These are phyloP conservation scores for Colletotrichum phormii DNA, from an alignment of 2,329 filamentous ascomycete species.

Conservation along the genomic window DNA sequence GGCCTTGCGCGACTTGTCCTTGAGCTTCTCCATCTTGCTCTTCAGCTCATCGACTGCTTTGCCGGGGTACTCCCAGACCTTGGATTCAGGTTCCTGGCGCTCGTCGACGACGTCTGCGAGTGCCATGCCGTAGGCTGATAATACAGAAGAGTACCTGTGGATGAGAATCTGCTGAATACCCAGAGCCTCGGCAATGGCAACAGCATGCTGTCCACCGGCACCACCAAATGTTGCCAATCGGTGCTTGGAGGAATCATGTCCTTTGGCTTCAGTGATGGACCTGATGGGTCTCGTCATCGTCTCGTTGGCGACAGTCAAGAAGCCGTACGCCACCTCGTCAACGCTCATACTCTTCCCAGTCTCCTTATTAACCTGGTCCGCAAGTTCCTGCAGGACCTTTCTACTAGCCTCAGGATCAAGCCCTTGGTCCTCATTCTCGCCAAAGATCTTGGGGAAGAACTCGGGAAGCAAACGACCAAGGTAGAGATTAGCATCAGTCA, in stretches of 20 bases:
- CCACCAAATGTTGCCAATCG: conserved; percentile 93
- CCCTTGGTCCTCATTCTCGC: conserved; percentile 85
- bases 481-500: conserved; percentile 93
- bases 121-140: conserved; percentile 94
- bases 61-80: conserved; percentile 69
- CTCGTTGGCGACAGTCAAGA: conserved; percentile 90
- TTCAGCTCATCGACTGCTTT: conserved; percentile 72
- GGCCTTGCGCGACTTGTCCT: conserved; percentile 75
- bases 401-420: conserved; percentile 82
- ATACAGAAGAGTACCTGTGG: conserved; percentile 87
- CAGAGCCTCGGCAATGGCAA: conserved; percentile 88
- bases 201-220: conserved; percentile 90
- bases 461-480: conserved; percentile 87
- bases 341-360: conserved; percentile 76
- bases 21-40: conserved; percentile 82
- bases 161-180: conserved; percentile 88
- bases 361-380: conserved; percentile 82
- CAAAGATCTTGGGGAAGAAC: conserved; percentile 96
- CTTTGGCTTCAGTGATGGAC: conserved; percentile 91
- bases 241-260: conserved; percentile 90
- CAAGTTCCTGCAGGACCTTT: conserved; percentile 79
- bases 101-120: conserved; percentile 94
- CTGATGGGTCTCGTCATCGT: conserved; percentile 92
- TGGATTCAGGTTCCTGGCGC: conserved; percentile 80
- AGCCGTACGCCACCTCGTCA: conserved; percentile 90